phyloP scores from a whole-genome alignment of 305 asterid species.

The Fraxinus ornus region DNA sequence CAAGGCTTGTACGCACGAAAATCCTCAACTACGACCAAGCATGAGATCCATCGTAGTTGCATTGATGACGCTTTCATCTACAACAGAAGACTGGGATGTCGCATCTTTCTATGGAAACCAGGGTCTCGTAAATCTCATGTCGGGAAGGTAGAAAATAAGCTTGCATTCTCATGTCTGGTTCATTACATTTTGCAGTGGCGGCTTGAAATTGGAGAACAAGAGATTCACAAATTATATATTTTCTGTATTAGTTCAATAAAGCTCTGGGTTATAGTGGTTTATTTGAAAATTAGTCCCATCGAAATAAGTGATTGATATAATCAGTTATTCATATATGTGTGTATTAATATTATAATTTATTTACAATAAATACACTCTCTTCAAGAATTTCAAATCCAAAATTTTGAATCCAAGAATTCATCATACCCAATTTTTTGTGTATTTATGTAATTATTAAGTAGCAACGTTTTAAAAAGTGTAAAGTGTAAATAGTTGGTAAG shows the following conservation, averaged over 20 bases:
- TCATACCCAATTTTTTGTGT: background rate
- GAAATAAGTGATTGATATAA: background rate
- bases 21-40: conserved; percentile 75
- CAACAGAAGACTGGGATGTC: conserved; percentile 88
- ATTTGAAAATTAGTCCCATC: background rate
- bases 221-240: background rate
- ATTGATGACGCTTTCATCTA: conserved; percentile 78
- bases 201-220: background rate
- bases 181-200: background rate
- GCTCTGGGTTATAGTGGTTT: background rate
- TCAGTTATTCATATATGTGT: background rate
- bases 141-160: conserved; percentile 56
- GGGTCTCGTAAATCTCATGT: conserved; percentile 64
- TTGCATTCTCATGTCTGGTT: background rate
- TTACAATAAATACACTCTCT: background rate
- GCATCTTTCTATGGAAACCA: conserved; percentile 78
- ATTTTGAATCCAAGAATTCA: background rate
- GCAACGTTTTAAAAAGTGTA: background rate
- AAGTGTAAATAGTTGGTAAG: background rate
- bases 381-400: background rate
- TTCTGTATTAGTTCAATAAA: background rate
- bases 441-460: background rate
- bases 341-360: background rate
- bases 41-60: conserved; percentile 92
- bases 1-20: conserved; percentile 80